Evolutionary conservation across 441 rosid genomes (phyloP).

Genomic region (Codiaeum variegatum): DNA sequence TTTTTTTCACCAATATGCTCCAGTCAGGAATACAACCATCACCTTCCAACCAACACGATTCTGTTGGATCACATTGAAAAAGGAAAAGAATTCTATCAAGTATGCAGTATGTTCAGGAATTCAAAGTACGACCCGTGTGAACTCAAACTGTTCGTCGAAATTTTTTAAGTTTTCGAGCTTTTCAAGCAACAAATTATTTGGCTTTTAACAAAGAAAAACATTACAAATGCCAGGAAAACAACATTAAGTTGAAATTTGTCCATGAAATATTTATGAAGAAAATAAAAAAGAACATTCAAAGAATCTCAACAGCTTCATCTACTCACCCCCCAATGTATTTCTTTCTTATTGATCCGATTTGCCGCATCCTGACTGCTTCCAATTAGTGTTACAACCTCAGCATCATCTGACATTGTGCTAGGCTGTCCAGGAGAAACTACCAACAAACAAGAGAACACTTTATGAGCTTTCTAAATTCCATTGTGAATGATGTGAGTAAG

Average conservation of each 20-base stretch:
- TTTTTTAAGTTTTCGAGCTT: not conserved
- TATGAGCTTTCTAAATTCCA: not conserved
- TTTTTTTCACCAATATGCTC: not conserved
- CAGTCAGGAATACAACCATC: not conserved
- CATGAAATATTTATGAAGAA: not conserved
- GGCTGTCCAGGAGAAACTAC: constrained; percentile 96
- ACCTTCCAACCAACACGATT: not conserved
- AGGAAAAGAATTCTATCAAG: not conserved
- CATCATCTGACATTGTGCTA: constrained; percentile 71
- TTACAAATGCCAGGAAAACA: not conserved
- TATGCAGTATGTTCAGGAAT: not conserved
- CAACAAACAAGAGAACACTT: constrained; percentile 19
- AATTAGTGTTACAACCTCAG: constrained; percentile 71
- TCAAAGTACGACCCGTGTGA: not conserved
- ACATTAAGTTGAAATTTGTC: not conserved
- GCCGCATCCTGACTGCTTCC: constrained; percentile 76
- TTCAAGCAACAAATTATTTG: not conserved
- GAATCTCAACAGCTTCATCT: not conserved
- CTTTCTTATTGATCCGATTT: constrained; percentile 74
- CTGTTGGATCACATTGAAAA: not conserved
- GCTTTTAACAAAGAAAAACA: not conserved
- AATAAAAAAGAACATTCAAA: not conserved
- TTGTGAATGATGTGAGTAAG: not conserved
- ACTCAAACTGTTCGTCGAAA: not conserved
- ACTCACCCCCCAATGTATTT: constrained; percentile 97